Evolutionary conservation across 2,329 filamentous ascomycete species (phyloP), one percentile per base, ranked within the genome.

Genomic region (Geoglossum cookeanum): DNA sequence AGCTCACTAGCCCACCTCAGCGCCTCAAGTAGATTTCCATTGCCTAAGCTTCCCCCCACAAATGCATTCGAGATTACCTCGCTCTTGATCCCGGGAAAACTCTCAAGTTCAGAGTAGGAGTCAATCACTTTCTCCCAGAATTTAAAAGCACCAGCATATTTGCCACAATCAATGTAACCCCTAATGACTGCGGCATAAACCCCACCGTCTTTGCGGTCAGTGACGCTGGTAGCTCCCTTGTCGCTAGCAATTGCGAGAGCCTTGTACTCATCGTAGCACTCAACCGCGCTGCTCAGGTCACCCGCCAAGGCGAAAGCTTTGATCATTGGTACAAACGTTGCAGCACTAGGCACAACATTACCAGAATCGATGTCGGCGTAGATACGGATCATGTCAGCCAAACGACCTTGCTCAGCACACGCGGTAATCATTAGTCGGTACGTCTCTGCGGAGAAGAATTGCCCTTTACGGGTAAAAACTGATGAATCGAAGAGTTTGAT

Each of bases 261-360:
- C 66, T 88, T 88, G 75, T 97, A 97, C 70, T 95, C 87, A 62
- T 94, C 91, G 72, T 96, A 98, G 70, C 88, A 89, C 68, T 95
- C 89, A 5, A 97, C 87, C 22, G 90, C 92, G 63, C 86, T 94
- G 64, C 83, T 77, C 49, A 97, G 73, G 67, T 97, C 89, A 55
- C 89, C 86, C 9, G 78, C 79, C 47, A 79, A 78, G 60, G 87
- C 87, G 66, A 95, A 97, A 0, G 90, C 89, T n/a, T 85, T 83
- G 68, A 98, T 96, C 87, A 98, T 95, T 17, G 84, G 79, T 1
- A 89, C 85, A 71, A 95, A 97, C 56, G 91, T 87, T 51, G 84
- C 81, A 4, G 88, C 84, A 59, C 84, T 82, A 0, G 91, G 87
- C 15, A 80, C 78, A 27, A 87, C 79, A 58, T 82, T 82, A 63